Conservation (phyloP, 2,329 filamentous ascomycete genomes). For the Coniella lustricola region DNA sequence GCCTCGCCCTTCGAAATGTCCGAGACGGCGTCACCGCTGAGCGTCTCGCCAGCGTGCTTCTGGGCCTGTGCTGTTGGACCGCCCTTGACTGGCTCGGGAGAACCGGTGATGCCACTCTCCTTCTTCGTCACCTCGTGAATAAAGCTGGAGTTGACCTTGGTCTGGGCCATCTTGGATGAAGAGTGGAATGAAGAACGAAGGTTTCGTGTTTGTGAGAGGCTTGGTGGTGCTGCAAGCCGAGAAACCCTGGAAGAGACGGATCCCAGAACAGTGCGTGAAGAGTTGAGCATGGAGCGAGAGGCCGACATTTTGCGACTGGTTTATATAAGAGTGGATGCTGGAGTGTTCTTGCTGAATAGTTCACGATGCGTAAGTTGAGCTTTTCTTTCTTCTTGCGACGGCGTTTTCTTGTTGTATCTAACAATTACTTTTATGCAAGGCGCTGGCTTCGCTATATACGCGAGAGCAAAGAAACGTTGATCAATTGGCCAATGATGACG, state of each 20-base stretch:
- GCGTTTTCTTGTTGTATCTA: no score
- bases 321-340: no score
- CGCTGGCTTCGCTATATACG: no score
- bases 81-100: constrained; percentile 25
- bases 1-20: constrained; percentile 34
- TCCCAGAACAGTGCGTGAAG: not conserved
- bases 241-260: not conserved
- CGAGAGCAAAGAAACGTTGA: no score
- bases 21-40: constrained; percentile 27
- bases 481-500: constrained; percentile 5
- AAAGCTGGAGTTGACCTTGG: constrained; percentile 22
- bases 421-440: no score
- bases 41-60: constrained; percentile 24
- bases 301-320: constrained; percentile 1
- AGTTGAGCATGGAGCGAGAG: not conserved
- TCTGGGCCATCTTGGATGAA: constrained; percentile 14
- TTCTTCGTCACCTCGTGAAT: constrained; percentile 33
- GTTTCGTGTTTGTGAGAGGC: not conserved
- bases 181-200: constrained; percentile 6
- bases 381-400: no score
- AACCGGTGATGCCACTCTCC: constrained; percentile 32
- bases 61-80: constrained; percentile 35
- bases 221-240: not conserved
- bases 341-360: no score
- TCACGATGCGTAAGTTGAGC: no score